phyloP scores from a whole-genome alignment of 352 stramenopile genomes.

The Pythium periplocum region DNA sequence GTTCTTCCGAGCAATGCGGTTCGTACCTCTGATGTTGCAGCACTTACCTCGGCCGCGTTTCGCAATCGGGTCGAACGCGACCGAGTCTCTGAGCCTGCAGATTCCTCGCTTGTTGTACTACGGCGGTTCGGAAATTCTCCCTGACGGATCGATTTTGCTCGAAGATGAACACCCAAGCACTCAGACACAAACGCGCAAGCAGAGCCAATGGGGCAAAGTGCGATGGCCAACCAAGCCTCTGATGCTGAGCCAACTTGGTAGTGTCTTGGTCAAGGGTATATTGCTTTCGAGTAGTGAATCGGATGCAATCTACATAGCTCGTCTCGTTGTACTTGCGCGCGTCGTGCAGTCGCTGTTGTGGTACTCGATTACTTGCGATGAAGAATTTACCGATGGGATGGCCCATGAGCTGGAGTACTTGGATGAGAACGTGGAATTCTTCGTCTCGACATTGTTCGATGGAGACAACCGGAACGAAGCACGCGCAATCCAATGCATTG shows the following conservation, averaged over 20 bases:
- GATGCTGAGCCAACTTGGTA: constrained; percentile 66
- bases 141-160: constrained; percentile 59
- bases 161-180: constrained; percentile 76
- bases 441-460: constrained; percentile 41
- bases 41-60: constrained; percentile 31
- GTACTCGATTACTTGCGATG: constrained; percentile 54
- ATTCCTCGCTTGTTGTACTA: constrained; percentile 67
- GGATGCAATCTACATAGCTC: constrained; percentile 55
- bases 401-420: constrained; percentile 43
- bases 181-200: constrained; percentile 83
- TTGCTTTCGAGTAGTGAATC: constrained; percentile 47
- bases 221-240: constrained; percentile 72
- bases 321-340: constrained; percentile 60
- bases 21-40: constrained; percentile 66
- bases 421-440: constrained; percentile 49
- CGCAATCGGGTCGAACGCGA: constrained; percentile 19
- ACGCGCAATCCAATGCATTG: constrained; percentile 6
- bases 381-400: constrained; percentile 62
- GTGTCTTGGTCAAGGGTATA: constrained; percentile 65
- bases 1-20: constrained; percentile 68
- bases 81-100: constrained; percentile 25
- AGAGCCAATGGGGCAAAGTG: constrained; percentile 81
- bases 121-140: constrained; percentile 62
- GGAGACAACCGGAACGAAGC: constrained; percentile 11
- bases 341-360: constrained; percentile 76